Evolutionary conservation across 257 asterid genomes (phyloP).

Genomic region (Lithospermum erythrorhizon): DNA sequence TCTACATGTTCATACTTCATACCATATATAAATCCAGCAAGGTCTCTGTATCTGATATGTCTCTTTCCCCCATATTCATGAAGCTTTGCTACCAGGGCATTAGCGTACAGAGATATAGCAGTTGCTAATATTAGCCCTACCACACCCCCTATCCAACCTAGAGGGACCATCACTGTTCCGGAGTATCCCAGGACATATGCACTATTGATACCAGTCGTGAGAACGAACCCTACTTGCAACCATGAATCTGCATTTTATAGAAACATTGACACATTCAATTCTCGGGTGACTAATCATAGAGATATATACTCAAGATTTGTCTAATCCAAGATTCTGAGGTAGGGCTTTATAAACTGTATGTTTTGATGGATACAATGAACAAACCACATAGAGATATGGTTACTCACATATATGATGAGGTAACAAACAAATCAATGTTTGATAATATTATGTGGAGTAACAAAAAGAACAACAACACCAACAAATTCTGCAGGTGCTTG

Average conservation of each 20-base stretch:
- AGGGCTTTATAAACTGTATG: no score
- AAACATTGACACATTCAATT: constrained; percentile 3
- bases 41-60: constrained; percentile 96
- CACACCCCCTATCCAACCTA: constrained; percentile 95
- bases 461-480: no score
- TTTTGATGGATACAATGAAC: no score
- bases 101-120: constrained; percentile 61
- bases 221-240: constrained; percentile 93
- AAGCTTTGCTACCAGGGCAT: constrained; percentile 76
- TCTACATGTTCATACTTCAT: constrained; percentile 4
- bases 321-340: no score
- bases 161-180: constrained; percentile 89
- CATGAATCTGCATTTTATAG: constrained; percentile 66
- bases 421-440: no score
- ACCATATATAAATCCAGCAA: constrained; percentile 88
- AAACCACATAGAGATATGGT: no score
- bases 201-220: constrained; percentile 91
- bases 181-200: constrained; percentile 94
- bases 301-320: background rate
- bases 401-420: no score
- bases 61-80: constrained; percentile 88
- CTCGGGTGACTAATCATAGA: constrained; percentile 3
- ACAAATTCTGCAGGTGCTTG: no score
- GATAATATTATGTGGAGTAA: no score
- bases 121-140: constrained; percentile 77